Base-by-base conservation (phyloP, 2,329 filamentous ascomycete genomes). In the Nemania sp. region DNA sequence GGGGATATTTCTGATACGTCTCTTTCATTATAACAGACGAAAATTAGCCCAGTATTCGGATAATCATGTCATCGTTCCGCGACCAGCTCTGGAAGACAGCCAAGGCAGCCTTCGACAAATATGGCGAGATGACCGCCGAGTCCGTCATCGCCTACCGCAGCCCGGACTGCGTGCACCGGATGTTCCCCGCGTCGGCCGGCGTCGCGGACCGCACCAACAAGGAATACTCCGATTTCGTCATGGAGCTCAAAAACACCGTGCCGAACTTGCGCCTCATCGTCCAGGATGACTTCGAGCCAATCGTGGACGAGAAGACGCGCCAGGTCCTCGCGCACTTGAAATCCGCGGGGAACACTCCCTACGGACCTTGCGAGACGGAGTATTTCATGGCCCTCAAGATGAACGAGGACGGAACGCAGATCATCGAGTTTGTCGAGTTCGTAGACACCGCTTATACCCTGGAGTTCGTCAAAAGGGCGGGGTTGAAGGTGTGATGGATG, bases 311-410 rank as follows among this genome's bases (percentile, higher is more conserved):
- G 46, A 54, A 37, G 1, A 56, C 37, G 20, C 52, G 52, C 21
- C 57, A 51, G 15, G 57, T 60, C 32, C 9, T 60, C 6, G 52
- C 52, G 6, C 57, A 60, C 18, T 12, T 60, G 32, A 60, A 51
- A 29, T 60, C 57, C 2, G 52, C 51, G 1, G 57, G 57, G 32
- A 52, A 56, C 15, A 60, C 51, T 9, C 52, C 52, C 6, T 56
- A 51, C 18, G 57, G 57, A 2, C 52, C 57, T 18, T 45, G 37
- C 9, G 52, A 56, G 29, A 42, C 57, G 12, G 57, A 60, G 3
- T 60, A 60, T 39, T 60, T 60, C 18, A 60, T 60, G 57, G 53
- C 57, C 17, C 20, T 60, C 1, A 60, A 60, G 46, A 60, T 60
- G 57, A 51, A 56, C n/a, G 51, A 56, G 45, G n/a, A 55, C 29